These are phyloP conservation scores for Ceratopteris richardii DNA, from an alignment of 75 land plant genomes.

Conservation along the genomic window DNA sequence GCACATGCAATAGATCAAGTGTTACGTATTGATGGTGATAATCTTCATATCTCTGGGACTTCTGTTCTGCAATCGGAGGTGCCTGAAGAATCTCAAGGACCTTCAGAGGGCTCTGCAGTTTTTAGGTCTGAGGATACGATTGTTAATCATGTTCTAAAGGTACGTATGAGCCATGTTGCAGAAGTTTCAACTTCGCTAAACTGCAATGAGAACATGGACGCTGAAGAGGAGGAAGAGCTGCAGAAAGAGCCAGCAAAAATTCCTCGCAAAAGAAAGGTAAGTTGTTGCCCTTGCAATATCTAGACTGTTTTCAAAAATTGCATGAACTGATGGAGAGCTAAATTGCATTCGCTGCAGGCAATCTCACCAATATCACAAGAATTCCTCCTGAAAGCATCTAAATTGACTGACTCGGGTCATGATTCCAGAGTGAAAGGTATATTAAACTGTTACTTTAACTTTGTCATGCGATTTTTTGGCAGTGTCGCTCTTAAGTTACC, in stretches of 20 bases:
- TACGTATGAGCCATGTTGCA: too few relatives aligned
- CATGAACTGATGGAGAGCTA: background rate
- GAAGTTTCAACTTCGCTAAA: too few relatives aligned
- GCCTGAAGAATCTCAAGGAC: too few relatives aligned
- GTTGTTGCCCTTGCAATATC: background rate
- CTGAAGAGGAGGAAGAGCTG: background rate
- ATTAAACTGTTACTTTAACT: background rate
- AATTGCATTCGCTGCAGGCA: background rate
- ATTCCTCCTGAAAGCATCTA: background rate
- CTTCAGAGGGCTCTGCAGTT: too few relatives aligned
- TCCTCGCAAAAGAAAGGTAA: constrained; percentile 5
- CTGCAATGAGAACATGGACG: too few relatives aligned
- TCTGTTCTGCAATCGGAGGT: too few relatives aligned
- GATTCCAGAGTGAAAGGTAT: background rate
- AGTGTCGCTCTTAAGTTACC: too few relatives aligned
- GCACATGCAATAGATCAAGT: too few relatives aligned
- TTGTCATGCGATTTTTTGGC: background rate
- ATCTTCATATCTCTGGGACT: too few relatives aligned
- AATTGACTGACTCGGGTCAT: background rate
- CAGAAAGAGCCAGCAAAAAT: background rate
- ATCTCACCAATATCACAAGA: constrained; percentile 2
- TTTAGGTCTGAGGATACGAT: too few relatives aligned
- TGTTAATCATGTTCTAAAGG: too few relatives aligned
- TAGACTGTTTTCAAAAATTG: background rate
- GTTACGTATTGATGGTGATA: too few relatives aligned